phyloP scores from a whole-genome alignment of 2,329 filamentous ascomycete genomes.

The Elsinoe perseae region DNA sequence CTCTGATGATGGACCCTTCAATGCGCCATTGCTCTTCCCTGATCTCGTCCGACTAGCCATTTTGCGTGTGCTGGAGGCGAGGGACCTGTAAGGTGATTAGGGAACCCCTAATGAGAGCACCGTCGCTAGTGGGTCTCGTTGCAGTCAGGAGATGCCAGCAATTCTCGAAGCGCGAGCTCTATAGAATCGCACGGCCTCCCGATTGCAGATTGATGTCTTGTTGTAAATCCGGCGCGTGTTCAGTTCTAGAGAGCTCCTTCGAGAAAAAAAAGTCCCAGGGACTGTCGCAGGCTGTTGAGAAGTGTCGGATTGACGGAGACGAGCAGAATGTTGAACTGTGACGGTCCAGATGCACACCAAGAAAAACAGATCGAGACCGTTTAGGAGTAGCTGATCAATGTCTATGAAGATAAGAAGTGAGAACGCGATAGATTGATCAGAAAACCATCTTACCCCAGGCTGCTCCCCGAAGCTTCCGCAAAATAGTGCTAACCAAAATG shows the following conservation, averaged over 20 bases:
- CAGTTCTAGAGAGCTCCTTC: not conserved
- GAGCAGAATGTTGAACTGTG: no score
- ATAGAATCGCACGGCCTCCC: no score
- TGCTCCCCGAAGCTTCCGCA: constrained; percentile 13
- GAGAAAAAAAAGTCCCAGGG: not conserved
- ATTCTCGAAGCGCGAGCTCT: no score
- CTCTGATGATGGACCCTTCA: constrained; percentile 2
- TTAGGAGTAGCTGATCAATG: not conserved
- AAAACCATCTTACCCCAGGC: constrained; percentile 11
- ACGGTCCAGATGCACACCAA: no score
- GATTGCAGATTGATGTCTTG: not conserved
- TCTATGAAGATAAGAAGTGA: not conserved
- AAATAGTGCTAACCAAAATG: not conserved
- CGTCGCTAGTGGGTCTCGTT: not conserved
- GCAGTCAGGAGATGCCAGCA: not conserved
- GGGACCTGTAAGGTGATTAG: not conserved
- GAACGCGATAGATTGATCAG: not conserved
- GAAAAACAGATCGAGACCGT: not conserved
- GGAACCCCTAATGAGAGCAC: not conserved
- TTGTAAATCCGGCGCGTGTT: not conserved
- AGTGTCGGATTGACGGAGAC: no score
- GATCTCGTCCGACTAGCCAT: constrained; percentile 11
- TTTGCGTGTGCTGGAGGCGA: not conserved
- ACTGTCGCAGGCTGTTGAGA: not conserved
- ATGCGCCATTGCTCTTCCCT: constrained; percentile 5